Evolutionary conservation across 129 eudicot species (phyloP), one percentile per base, ranked within the genome.

Genomic region (Pulicaria dysenterica): DNA sequence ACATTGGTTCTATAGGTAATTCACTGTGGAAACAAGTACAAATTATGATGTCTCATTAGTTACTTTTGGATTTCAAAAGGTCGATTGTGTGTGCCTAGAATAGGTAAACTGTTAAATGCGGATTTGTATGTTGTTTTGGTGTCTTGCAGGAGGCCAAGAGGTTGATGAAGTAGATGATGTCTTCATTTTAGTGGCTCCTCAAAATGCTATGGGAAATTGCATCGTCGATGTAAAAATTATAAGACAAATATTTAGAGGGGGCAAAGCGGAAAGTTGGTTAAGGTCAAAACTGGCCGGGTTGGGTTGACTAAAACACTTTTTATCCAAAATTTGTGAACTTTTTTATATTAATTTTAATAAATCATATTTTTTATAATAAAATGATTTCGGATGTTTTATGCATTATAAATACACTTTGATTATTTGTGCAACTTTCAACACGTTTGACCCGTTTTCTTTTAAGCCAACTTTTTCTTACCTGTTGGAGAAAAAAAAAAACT

Each of bases 121-220:
- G 42, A 49, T 49, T 16, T 40, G 14, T 50, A 51, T 65, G 31
- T 45, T 74, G 5, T 9, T 47, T 39, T 34, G 43, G 15, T 5
- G 38, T 66, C 53, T 11, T 81, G 67, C 83, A 94, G 98, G 99
- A 61, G 96, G 79, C 75, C 76, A 85, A 41, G 99, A 95, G 77
- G 99, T 95, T 54, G 94, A 83, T 8, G 97, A 95, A 78, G 84
- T 80, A 62, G 97, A 91, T 83, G 99, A 91, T 80, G 83, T 95
- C 79, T 95, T 88, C 83, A 95, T 95, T 69, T 76, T 95, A 72
- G 89, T 95, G 76, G 99, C 99, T 86, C 99, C 99, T 42, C 99
- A 95, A 84, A 95, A 95, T 95, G 97, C 99, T 38, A 85, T 95
- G 73, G 99, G 99, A 70, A 95, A 95, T 74, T 95, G 99, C 74